Evolutionary conservation across 345 rosid species (phyloP), one percentile per base, ranked within the genome.

Genomic region (Cardamine chenopodiifolia): DNA sequence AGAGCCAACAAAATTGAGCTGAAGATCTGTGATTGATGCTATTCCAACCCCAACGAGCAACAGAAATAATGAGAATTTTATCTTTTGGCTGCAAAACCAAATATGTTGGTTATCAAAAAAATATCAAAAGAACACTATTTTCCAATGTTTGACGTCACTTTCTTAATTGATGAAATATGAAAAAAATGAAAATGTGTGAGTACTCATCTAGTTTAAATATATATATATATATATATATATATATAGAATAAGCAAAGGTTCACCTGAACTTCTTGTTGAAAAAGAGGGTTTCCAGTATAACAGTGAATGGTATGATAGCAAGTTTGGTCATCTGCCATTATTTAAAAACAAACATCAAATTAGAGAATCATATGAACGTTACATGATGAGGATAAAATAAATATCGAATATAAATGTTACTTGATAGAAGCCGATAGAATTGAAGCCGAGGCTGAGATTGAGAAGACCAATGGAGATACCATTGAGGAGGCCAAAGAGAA

Each of bases 281-380:
- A 84, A 95, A 95, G 62, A 95, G 60, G 29, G 99, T 95, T 86
- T 95, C 99, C 84, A 95, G 70, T 58, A 92, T 65, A 8, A 95
- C 97, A 44, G 99, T 95, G 87, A 95, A 95, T 54, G 99, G 99
- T 60, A 95, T 95, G 69, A 95, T 95, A 59, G 99, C 97, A 78
- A 95, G 92, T 75, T 95, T 95, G 18, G 99, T 95, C 99, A 95
- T 95, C 97, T 92, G 88, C 68, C 73, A 71, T 72, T 28, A 55
- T 72, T 9, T 14, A 68, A 23, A n/a, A 8, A 39, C 3, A 79
- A 47, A 53, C 29, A 74, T 78, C 5, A 67, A 35, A 54, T 14
- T 53, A 1, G 28, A 23, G 3, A 68, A 35, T 44, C 40, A 13
- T 62, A 37, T 35, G 25, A 15, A 52, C 48, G 17, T 56, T 31